Evolutionary conservation across 306 rosid species (phyloP), one percentile per base, ranked within the genome.

Genomic region (Medicago arabica): DNA sequence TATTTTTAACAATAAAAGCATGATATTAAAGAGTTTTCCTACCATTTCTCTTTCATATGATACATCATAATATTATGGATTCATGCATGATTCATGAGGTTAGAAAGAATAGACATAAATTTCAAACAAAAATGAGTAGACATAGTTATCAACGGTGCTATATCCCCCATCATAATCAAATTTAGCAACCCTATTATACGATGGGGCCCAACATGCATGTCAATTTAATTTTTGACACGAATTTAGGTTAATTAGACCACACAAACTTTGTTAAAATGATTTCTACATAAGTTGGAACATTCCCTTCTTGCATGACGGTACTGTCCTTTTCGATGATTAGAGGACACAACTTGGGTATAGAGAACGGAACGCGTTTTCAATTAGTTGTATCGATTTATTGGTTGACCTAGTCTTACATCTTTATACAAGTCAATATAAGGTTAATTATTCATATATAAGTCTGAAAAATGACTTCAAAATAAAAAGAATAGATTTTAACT

Each of bases 311-410:
- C 14, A 18, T 17, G 14, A 18, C 19, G 25, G 34, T 55, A 55
- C 34, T 19, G 62, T 69, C 62, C 54, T 58, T 77, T 57, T 61
- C 41, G 31, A 55, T 54, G 61, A 17, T 55, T 55, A 19, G 31
- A 55, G 9, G 28, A 19, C 58, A 51, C 58, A 51, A n/a, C 61
- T 18, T 54, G 23, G 28, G 17, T 51, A 16, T 47, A 47, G 6
- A 47, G 1, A 14, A 16, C 4, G 59, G 17, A 53, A 51, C 59
- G 21, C 59, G 10, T 17, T 16, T 53, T 53, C 7, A 34, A 34
- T 34, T 34, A 34, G 38, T 4, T 6, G 38, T 34, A 28, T 3
- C 0, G 4, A 28, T 28, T 28, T 3, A 28, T 28, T 28, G 31
- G 31, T 28, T 28, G 31, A 28, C 31, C 31, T 28, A 23, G 36